Evolutionary conservation across 2,329 filamentous ascomycete species (phyloP).

Genomic region (Diaporthe caulivora): DNA sequence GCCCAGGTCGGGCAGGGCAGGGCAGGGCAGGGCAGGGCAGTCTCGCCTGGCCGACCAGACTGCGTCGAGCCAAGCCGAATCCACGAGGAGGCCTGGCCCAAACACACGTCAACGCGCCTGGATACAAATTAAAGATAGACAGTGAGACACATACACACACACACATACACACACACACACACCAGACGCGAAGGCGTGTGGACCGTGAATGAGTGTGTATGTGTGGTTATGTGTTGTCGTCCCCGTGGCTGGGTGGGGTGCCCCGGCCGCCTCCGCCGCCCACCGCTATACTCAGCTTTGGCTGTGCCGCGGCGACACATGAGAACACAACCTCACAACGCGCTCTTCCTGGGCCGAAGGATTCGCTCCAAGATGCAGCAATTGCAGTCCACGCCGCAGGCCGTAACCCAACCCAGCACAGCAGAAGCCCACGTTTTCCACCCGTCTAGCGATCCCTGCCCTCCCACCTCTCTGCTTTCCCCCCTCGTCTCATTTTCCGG

Average conservation of each 20-base stretch:
- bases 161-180: no score
- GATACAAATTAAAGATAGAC: not conserved
- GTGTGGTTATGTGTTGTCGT: no score
- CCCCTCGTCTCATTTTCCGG: no score
- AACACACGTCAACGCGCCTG: not conserved
- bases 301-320: constrained; percentile 15
- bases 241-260: constrained; percentile 5
- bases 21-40: not conserved
- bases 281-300: not conserved
- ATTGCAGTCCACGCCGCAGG: constrained; percentile 1
- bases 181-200: not conserved
- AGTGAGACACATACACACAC: no score
- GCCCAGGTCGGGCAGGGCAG: not conserved
- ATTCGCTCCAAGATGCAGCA: not conserved
- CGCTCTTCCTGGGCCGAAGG: constrained; percentile 1
- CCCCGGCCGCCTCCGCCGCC: not conserved
- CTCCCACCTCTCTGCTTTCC: no score
- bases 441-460: not conserved
- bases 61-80: not conserved
- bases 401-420: constrained; percentile 13
- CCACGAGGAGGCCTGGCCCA: constrained; percentile 4
- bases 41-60: not conserved
- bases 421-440: constrained; percentile 9
- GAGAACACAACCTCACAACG: not conserved
- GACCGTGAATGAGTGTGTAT: no score